Conservation (phyloP, 2,329 filamentous ascomycete genomes). For the Colletotrichum lupini region DNA sequence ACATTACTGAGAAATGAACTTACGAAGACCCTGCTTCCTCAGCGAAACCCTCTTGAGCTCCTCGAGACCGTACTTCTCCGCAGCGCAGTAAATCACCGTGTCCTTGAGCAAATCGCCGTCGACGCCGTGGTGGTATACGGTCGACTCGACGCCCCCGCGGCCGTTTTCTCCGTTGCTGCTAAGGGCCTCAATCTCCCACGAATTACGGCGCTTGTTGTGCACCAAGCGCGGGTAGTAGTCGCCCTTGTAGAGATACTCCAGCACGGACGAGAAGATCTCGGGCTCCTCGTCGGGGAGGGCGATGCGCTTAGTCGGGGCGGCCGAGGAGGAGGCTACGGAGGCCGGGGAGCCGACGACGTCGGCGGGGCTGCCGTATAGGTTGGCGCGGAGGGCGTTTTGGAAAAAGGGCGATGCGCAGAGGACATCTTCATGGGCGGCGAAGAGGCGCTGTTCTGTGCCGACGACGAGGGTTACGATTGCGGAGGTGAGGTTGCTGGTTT, state of each 20-base stretch:
- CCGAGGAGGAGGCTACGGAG: not conserved
- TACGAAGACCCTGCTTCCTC: slow-evolving; percentile 87
- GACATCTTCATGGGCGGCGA: slow-evolving; percentile 90
- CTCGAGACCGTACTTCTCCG: slow-evolving; percentile 84
- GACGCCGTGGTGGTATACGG: slow-evolving; percentile 73
- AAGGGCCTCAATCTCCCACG: slow-evolving; percentile 82
- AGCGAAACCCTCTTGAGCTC: slow-evolving; percentile 87
- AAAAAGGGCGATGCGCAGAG: slow-evolving; percentile 85
- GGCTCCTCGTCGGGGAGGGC: slow-evolving; percentile 87
- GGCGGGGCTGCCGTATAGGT: slow-evolving; percentile 68
- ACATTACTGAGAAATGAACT: slow-evolving; percentile 39
- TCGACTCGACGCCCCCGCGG: slow-evolving; percentile 66
- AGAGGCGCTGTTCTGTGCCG: slow-evolving; percentile 85
- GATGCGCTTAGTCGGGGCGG: slow-evolving; percentile 69
- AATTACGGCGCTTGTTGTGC: slow-evolving; percentile 83
- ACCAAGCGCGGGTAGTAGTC: slow-evolving; percentile 89
- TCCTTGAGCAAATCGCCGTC: slow-evolving; percentile 83
- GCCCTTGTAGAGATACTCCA: slow-evolving; percentile 94
- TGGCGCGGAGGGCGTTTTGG: slow-evolving; percentile 67
- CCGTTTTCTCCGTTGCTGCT: slow-evolving; percentile 55
- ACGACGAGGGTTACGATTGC: slow-evolving; percentile 84
- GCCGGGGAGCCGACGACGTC: slow-evolving; percentile 44
- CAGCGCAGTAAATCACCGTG: slow-evolving; percentile 90
- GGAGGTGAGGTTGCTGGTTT: slow-evolving; percentile 65
- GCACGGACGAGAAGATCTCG: slow-evolving; percentile 88